Percentiles rank a stretch among this genome's conserved stretches.
phyloP scores from a whole-genome alignment of 495 filamentous ascomycete species.

The Bombardia bombarda region DNA sequence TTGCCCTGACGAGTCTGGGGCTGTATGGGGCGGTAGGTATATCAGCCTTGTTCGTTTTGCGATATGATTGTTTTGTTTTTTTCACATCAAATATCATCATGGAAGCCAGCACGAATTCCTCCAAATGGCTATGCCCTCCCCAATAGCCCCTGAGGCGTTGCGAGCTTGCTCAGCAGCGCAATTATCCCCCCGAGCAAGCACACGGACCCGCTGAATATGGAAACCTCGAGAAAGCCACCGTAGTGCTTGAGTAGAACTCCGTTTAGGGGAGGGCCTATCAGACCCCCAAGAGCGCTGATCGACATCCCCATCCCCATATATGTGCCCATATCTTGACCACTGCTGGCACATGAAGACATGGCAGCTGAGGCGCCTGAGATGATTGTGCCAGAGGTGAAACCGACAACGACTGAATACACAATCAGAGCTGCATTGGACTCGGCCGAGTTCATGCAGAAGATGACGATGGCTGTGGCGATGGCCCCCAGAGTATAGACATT shows the following conservation, averaged over 20 bases:
- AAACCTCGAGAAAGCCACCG: conserved; percentile 30
- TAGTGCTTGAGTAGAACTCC: conserved; percentile 39
- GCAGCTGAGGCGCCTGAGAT: conserved; percentile 37
- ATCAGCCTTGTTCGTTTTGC: too few species aligned
- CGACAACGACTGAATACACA: conserved; percentile 25
- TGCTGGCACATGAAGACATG: conserved; percentile 31
- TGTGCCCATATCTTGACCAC: conserved; percentile 41
- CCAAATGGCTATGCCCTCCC: neutral
- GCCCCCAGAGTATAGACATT: conserved; percentile 36
- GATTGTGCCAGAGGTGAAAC: conserved; percentile 38
- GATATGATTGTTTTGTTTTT: too few species aligned
- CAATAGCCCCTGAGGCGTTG: neutral
- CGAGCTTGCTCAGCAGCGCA: neutral
- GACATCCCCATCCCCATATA: conserved; percentile 50
- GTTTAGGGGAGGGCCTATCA: conserved; percentile 48
- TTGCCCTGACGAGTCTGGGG: too few species aligned
- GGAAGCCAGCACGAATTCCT: too few species aligned
- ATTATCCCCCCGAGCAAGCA: neutral
- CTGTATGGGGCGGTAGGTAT: too few species aligned
- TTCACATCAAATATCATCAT: too few species aligned
- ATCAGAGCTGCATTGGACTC: conserved; percentile 31
- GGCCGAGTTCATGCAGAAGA: conserved; percentile 33
- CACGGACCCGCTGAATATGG: conserved; percentile 37
- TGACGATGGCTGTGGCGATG: conserved; percentile 30
- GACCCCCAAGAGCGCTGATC: conserved; percentile 29